phyloP scores from a whole-genome alignment of 2,329 filamentous ascomycete genomes.

The Paraphaeosphaeria minitans region DNA sequence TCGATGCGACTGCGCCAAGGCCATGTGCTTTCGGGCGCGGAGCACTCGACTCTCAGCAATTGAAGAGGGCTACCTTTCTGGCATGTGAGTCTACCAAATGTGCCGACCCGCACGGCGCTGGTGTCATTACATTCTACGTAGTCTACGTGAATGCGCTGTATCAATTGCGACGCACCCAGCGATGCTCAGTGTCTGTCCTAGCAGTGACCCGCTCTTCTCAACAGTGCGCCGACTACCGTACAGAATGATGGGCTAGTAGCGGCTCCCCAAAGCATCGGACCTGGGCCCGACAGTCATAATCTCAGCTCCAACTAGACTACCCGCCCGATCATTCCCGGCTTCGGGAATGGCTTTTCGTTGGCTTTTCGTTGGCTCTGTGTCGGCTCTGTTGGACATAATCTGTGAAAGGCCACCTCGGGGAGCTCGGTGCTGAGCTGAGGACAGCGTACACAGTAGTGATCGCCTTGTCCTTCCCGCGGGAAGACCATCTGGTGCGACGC shows the following conservation, averaged over 20 bases:
- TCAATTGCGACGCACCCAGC: neutral
- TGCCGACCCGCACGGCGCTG: neutral
- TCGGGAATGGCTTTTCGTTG: constrained; percentile 11
- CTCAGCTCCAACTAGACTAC: neutral
- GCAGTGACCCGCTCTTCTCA: neutral
- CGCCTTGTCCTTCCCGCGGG: neutral
- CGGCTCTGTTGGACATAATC: neutral
- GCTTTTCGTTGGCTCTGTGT: too few relatives aligned
- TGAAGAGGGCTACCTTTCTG: neutral
- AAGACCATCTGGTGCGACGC: neutral
- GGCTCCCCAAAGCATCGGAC: constrained; percentile 2
- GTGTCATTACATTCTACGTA: neutral
- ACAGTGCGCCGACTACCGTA: neutral
- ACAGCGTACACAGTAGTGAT: neutral
- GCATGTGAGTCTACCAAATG: neutral
- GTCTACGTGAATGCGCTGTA: neutral
- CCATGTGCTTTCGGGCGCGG: neutral
- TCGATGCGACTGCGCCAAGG: neutral
- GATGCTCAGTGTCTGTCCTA: neutral
- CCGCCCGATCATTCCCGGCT: neutral
- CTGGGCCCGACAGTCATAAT: neutral
- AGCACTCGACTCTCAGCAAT: neutral
- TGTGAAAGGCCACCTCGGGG: neutral
- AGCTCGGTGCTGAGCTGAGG: constrained; percentile 2
- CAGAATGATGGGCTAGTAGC: constrained; percentile 3